Evolutionary conservation across 2,329 filamentous ascomycete genomes (phyloP).

Genomic region (Neurospora sp.): DNA sequence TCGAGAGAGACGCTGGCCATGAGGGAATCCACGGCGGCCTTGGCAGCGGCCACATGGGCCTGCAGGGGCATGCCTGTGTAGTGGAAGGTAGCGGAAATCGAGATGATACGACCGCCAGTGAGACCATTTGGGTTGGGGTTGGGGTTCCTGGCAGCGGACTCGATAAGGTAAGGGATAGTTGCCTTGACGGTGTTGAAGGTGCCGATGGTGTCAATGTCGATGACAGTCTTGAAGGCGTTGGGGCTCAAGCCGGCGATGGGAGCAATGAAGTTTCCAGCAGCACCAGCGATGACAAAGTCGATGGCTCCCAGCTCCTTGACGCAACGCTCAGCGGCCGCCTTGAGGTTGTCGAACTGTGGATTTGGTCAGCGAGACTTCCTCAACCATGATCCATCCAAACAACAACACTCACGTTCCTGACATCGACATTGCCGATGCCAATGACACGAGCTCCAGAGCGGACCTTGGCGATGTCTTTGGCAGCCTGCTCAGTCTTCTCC

Average conservation of each 20-base stretch:
- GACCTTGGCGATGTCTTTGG: slow-evolving; percentile 71
- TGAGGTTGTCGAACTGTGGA: slow-evolving; percentile 48
- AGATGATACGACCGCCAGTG: slow-evolving; percentile 76
- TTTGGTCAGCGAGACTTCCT: slow-evolving; percentile 1
- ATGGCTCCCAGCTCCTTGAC: slow-evolving; percentile 76
- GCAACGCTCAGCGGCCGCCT: slow-evolving; percentile 68
- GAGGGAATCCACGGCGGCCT: slow-evolving; percentile 82
- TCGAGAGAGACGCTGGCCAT: slow-evolving; percentile 73
- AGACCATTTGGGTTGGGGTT: slow-evolving; percentile 49
- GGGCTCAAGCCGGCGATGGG: slow-evolving; percentile 70
- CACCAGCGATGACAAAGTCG: slow-evolving; percentile 89
- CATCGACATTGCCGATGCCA: slow-evolving; percentile 71
- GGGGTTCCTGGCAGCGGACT: slow-evolving; percentile 58
- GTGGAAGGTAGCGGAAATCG: slow-evolving; percentile 84
- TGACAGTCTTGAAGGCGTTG: slow-evolving; percentile 91
- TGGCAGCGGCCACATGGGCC: slow-evolving; percentile 82
- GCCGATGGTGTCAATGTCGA: slow-evolving; percentile 91
- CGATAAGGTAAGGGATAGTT: slow-evolving; percentile 69
- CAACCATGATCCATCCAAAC: slow-evolving; percentile 15
- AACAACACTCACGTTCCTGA: slow-evolving; percentile 51
- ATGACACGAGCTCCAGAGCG: slow-evolving; percentile 74
- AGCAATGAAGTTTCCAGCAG: slow-evolving; percentile 90
- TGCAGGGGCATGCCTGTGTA: slow-evolving; percentile 81
- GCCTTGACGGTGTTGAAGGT: slow-evolving; percentile 95
- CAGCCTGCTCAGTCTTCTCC: slow-evolving; percentile 74